Evolutionary conservation across 163 green algal species (phyloP).

Genomic region (Chloromonas sp.): DNA sequence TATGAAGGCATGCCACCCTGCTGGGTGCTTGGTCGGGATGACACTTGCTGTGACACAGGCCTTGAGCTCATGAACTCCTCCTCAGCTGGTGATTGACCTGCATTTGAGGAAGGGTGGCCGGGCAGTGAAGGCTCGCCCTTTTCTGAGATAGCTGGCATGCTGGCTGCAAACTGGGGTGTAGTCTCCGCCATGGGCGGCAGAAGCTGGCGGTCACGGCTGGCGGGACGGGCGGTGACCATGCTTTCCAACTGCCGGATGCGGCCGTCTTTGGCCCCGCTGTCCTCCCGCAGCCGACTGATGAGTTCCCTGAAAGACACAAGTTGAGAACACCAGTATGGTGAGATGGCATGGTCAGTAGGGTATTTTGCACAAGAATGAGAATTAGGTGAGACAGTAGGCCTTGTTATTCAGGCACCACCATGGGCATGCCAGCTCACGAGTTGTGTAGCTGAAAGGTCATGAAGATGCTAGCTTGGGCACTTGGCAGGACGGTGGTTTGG

Average conservation of each 20-base stretch:
- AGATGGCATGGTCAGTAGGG: neutral
- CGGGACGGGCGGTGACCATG: constrained; percentile 42
- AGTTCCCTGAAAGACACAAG: constrained; percentile 20
- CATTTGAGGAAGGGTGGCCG: too few relatives aligned
- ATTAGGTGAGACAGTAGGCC: too few relatives aligned
- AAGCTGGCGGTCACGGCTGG: constrained; percentile 34
- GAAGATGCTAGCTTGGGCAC: too few relatives aligned
- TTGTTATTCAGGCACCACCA: too few relatives aligned
- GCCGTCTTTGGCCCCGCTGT: constrained; percentile 33
- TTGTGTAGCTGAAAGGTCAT: too few relatives aligned
- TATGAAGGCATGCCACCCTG: neutral
- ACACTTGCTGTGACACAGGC: neutral
- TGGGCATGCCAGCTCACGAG: too few relatives aligned
- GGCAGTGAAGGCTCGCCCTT: too few relatives aligned
- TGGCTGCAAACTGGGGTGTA: neutral
- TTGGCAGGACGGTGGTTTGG: too few relatives aligned
- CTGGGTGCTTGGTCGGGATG: neutral
- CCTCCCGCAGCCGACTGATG: constrained; percentile 35
- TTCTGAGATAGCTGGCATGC: neutral
- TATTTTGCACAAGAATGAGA: too few relatives aligned
- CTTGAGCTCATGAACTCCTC: neutral
- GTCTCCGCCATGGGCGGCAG: constrained; percentile 43
- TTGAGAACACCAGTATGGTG: neutral
- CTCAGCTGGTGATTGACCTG: too few relatives aligned
- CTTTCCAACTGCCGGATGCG: constrained; percentile 51